phyloP scores from a whole-genome alignment of 1,284 basidiomycete genomes.

The Hemileccinum hortonii region DNA sequence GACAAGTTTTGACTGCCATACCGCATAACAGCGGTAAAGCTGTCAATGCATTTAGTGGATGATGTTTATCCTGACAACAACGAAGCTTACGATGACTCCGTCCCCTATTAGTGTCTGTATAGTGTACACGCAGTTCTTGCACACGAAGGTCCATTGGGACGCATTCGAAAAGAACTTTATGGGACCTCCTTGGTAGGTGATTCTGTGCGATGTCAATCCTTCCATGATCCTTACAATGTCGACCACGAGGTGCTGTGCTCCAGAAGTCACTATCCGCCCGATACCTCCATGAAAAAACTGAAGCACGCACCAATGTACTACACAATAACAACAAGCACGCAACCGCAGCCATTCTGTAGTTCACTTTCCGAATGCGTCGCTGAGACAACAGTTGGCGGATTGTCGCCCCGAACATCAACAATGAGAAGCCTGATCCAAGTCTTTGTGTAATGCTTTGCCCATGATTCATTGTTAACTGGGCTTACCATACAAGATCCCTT shows the following conservation, averaged over 20 bases:
- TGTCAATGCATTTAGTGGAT: neutral
- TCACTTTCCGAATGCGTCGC: neutral
- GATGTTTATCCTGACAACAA: neutral
- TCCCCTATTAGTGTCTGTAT: constrained; percentile 4
- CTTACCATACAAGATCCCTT: constrained; percentile 9
- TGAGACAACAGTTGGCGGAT: constrained; percentile 1
- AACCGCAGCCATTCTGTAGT: neutral
- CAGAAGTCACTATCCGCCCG: neutral
- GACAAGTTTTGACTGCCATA: constrained; percentile 3
- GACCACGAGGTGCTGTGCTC: constrained; percentile 2
- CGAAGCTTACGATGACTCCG: neutral
- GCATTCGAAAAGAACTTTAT: neutral
- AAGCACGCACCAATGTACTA: constrained; percentile 4
- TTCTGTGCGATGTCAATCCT: neutral
- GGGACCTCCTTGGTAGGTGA: neutral
- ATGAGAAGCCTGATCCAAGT: constrained; percentile 1
- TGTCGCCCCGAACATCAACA: constrained; percentile 12
- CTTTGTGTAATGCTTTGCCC: neutral
- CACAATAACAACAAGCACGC: constrained; percentile 4
- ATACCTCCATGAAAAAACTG: neutral
- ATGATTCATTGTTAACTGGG: neutral
- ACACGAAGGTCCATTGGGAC: constrained; percentile 7
- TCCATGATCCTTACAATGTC: constrained; percentile 2
- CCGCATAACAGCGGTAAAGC: constrained; percentile 4
- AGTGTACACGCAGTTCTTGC: constrained; percentile 1